Base-by-base conservation (phyloP, 1,284 basidiomycete genomes). In the Entoloma clypeatum region DNA sequence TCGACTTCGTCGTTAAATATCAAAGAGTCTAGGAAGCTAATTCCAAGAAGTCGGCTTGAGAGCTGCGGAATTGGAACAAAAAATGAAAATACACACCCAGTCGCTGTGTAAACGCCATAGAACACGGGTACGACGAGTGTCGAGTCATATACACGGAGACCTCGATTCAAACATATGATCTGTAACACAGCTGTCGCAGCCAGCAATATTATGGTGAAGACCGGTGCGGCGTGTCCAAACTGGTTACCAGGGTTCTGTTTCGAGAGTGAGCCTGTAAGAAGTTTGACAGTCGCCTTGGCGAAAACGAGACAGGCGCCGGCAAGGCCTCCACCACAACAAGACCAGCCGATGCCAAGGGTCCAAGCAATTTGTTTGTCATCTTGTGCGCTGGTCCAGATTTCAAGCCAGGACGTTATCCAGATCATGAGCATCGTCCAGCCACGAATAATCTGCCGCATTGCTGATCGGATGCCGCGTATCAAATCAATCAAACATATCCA, bases 311-410 rank as follows among this genome's bases (percentile, higher is more conserved):
- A 86, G 29, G 84, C 82, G 2, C 93, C 93, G 1, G 91, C 91
- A 22, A 97, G 68, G 23, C 88, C 82, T 5, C 93, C 93, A 21
- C 92, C 92, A 40, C 81, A 82, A 44, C 90, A 91, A 2, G 90
- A 86, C 92, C 92, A 97, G 0, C 84, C 86, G 36, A 96, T 88
- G 5, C 92, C 93, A 33, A 93, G 74, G 10, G 89, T 82, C 86
- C 91, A 95, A 3, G 82, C 81, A 33, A 96, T 69, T 32, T 83
- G 79, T 51, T 78, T 83, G 55, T 96, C 92, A 50, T 86, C 82
- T 48, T 88, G 83, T 4, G 82, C 70, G 14, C 76, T 79, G 2
- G 84, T 85, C 81, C 90, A 86, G 1, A 61, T 53, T 57, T 94
- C 91, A 33, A 95, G 63, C 51, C 69, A 69, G 42, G 75, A 71